Evolutionary conservation across 1,284 basidiomycete genomes (phyloP), one percentile per base, ranked within the genome.

Genomic region (Schizophyllum amplum): DNA sequence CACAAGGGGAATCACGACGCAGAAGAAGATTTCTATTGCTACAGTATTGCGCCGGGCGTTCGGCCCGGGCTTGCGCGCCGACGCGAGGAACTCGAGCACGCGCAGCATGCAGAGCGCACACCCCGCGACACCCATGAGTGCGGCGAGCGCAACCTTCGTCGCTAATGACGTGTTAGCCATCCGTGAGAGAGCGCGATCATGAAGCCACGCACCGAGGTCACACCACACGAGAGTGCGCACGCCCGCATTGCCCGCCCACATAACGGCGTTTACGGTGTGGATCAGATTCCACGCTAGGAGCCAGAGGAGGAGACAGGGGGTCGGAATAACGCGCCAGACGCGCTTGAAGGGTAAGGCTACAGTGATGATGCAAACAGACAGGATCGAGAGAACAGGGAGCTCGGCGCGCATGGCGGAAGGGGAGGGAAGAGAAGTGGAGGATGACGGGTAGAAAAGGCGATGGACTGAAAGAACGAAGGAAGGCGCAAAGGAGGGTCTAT

Each of bases 111-210:
- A 86, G 4, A 87, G 68, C 55, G 76, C 78, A 4, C 79, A 73
- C 65, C 78, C 74, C 1, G 83, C 76, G 1, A 88, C 67, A 0
- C 77, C 84, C 5, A 79, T 68, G 53, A 77, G 74, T 7, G 83
- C 64, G 17, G 71, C 71, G 22, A 72, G 61, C 6, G 65, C 59
- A 0, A 73, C 33, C 57, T 72, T 72, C 0, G 71, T 70, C 4
- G 65, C 71, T 72, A 54, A 75, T 55, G 50, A 47, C 5, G 58
- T 5, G 27, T 21, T 17, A 42, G 20, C n/a, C n/a, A n/a, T 52
- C 1, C 15, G 11, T 26, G 42, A n/a, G n/a, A 53, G 48, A 51
- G 49, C 27, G 9, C 23, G 55, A 47, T 23, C 15, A 24, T 27
- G 20, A 24, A 9, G 21, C 33, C 22, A 64, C 76, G 51, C 59